These are phyloP conservation scores for Fusarium dlaminii DNA, from an alignment of 2,329 filamentous ascomycete genomes.

Conservation along the genomic window DNA sequence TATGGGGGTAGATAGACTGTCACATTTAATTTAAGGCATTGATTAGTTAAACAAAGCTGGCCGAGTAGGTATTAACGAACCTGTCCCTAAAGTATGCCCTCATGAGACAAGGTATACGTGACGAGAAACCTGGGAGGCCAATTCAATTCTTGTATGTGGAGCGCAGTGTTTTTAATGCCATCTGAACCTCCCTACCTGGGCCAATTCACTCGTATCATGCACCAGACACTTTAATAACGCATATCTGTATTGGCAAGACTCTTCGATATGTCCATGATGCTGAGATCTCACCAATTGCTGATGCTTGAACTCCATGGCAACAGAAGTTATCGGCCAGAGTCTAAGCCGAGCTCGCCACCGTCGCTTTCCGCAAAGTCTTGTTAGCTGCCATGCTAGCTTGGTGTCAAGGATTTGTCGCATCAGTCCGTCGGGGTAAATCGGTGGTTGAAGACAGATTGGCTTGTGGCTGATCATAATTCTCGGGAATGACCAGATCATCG, in stretches of 20 bases:
- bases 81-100: too few relatives aligned
- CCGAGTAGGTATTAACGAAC: too few relatives aligned
- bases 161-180: too few relatives aligned
- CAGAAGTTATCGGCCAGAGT: rapidly evolving
- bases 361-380: not conserved
- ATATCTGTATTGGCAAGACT: rapidly evolving
- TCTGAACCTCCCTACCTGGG: rapidly evolving
- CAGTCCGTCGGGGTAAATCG: not conserved
- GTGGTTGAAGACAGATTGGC: rapidly evolving
- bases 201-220: not conserved
- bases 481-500: not conserved
- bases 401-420: not conserved
- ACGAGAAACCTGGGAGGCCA: rapidly evolving
- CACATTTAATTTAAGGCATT: not conserved
- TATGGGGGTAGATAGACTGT: not conserved
- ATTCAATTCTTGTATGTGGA: too few relatives aligned
- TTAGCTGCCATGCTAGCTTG: not conserved
- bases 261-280: rapidly evolving
- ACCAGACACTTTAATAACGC: rapidly evolving
- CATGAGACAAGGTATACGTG: rapidly evolving
- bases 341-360: not conserved
- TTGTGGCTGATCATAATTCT: not conserved
- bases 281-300: not conserved
- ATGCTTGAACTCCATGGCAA: not conserved
- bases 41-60: too few relatives aligned